Evolutionary conservation across 345 rosid genomes (phyloP).

Genomic region (Sonneratia alba): DNA sequence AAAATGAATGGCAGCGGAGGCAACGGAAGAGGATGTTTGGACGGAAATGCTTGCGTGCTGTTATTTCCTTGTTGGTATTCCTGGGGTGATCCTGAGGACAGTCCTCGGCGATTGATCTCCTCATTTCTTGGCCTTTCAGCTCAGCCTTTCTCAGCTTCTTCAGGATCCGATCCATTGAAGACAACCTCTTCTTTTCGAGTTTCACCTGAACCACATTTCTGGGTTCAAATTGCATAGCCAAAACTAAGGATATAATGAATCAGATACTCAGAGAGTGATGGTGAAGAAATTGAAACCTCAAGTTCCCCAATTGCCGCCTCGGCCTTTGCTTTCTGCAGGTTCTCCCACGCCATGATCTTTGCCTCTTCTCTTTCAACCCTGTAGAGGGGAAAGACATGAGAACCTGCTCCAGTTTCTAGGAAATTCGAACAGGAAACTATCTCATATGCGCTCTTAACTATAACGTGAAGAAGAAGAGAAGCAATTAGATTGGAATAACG

Average conservation of each 20-base stretch:
- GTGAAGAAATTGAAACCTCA: constrained; percentile 40
- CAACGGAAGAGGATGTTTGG: constrained; percentile 5
- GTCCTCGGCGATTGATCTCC: constrained; percentile 28
- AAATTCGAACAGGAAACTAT: neutral
- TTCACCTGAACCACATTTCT: constrained; percentile 40
- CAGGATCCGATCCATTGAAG: constrained; percentile 74
- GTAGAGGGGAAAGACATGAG: constrained; percentile 8
- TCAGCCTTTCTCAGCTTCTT: constrained; percentile 56
- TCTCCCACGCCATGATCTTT: constrained; percentile 92
- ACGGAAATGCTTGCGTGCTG: neutral
- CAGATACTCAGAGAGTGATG: neutral
- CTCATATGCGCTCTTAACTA: neutral
- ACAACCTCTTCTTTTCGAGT: constrained; percentile 80
- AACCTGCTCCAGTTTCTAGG: neutral
- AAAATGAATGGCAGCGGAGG: constrained; percentile 1
- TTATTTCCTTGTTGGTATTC: constrained; percentile 1
- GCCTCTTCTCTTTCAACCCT: constrained; percentile 87
- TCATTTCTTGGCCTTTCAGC: constrained; percentile 69
- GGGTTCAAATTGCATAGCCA: neutral
- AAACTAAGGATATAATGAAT: neutral
- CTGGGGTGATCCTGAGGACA: constrained; percentile 1
- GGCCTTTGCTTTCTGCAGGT: constrained; percentile 93
- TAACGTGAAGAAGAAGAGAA: neutral
- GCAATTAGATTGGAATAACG: neutral
- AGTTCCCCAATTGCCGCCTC: constrained; percentile 87